These are phyloP conservation scores for Aureoboletus auriporus DNA, from an alignment of 768 basidiomycete genomes.

Conservation along the genomic window DNA sequence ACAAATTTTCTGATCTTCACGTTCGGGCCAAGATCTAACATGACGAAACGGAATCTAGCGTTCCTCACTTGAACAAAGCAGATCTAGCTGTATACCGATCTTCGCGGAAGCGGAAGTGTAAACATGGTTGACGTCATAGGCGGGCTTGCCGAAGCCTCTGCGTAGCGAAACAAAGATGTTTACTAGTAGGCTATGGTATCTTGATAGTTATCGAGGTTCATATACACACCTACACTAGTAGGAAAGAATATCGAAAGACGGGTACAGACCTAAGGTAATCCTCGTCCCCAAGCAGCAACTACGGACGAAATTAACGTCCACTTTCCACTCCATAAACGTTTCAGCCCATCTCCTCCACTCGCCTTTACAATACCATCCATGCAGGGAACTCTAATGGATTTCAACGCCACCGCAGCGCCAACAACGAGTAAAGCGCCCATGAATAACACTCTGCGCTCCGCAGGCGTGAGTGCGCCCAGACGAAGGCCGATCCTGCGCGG, in stretches of 20 bases:
- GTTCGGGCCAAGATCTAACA: no score
- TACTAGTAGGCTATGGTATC: no score
- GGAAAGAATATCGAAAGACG: background rate
- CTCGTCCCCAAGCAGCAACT: slow-evolving; percentile 26
- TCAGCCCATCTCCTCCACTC: slow-evolving; percentile 17
- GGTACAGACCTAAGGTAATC: slow-evolving; percentile 15
- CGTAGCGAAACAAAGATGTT: no score
- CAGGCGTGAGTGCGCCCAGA: slow-evolving; percentile 23
- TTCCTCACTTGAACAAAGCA: no score
- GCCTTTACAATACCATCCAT: slow-evolving; percentile 10
- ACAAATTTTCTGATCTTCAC: no score
- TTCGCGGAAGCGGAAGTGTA: no score
- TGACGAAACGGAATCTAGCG: no score
- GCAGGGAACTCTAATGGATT: slow-evolving; percentile 11
- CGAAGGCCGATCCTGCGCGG: slow-evolving; percentile 18
- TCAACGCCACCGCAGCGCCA: slow-evolving; percentile 61
- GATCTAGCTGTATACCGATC: no score
- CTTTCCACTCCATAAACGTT: slow-evolving; percentile 23
- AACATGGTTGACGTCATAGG: no score
- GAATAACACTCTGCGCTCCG: slow-evolving; percentile 38
- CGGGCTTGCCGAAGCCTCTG: no score
- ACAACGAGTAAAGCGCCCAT: slow-evolving; percentile 67
- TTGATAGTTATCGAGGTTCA: background rate
- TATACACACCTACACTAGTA: background rate
- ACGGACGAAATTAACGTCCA: slow-evolving; percentile 19